phyloP scores from a whole-genome alignment of 1,284 basidiomycete genomes.

The Apiotrichum gracile region DNA sequence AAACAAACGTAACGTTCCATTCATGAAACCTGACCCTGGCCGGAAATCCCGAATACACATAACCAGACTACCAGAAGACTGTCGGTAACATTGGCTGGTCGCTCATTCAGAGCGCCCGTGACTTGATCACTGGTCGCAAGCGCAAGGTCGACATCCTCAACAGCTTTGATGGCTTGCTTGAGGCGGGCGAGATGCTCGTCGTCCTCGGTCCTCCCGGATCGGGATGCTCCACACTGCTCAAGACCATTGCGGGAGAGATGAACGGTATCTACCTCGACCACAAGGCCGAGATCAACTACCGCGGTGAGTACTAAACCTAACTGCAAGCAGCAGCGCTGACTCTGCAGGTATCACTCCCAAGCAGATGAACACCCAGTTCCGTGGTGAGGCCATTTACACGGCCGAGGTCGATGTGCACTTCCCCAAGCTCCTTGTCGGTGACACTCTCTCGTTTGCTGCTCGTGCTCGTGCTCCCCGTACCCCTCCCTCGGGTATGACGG shows the following conservation, averaged over 20 bases:
- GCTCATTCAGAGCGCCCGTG: slow-evolving; percentile 34
- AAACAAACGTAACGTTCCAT: neutral
- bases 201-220: slow-evolving; percentile 59
- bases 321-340: neutral
- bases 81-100: slow-evolving; percentile 49
- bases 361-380: slow-evolving; percentile 43
- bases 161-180: slow-evolving; percentile 48
- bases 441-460: slow-evolving; percentile 46
- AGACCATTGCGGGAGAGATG: slow-evolving; percentile 55
- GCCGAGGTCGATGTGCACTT: slow-evolving; percentile 53
- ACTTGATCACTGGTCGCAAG: slow-evolving; percentile 41
- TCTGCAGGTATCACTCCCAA: slow-evolving; percentile 40
- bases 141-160: slow-evolving; percentile 51
- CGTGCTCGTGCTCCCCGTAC: slow-evolving; percentile 41
- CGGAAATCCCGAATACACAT: neutral
- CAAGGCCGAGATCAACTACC: slow-evolving; percentile 44
- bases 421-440: slow-evolving; percentile 51
- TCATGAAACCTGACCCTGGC: neutral
- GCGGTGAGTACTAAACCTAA: slow-evolving; percentile 24
- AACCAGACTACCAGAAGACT: slow-evolving; percentile 50
- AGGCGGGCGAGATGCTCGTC: slow-evolving; percentile 54
- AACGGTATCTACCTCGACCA: slow-evolving; percentile 50
- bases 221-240: slow-evolving; percentile 55
- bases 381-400: slow-evolving; percentile 49
- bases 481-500: slow-evolving; percentile 46